These are phyloP conservation scores for Geopyxis carbonaria DNA, from an alignment of 495 filamentous ascomycete genomes.

Conservation along the genomic window DNA sequence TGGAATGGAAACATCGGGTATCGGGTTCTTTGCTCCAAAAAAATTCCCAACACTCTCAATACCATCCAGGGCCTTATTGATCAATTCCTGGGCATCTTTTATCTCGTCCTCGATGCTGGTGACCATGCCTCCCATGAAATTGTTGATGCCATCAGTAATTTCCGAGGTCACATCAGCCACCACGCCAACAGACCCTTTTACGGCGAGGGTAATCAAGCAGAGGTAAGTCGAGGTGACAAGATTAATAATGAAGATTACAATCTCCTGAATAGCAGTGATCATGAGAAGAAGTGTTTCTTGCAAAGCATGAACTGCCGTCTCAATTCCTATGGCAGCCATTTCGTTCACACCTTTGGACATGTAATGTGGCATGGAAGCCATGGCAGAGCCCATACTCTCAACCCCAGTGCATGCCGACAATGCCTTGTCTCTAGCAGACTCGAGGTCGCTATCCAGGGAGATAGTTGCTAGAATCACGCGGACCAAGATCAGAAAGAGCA, in stretches of 20 bases:
- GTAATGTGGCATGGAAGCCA: slow-evolving; percentile 97
- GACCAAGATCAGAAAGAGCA: slow-evolving; percentile 68
- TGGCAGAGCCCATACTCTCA: slow-evolving; percentile 83
- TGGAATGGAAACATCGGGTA: slow-evolving; percentile 41
- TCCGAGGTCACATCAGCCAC: slow-evolving; percentile 52
- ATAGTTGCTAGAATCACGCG: slow-evolving; percentile 58
- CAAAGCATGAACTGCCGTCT: slow-evolving; percentile 57
- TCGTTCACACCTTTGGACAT: slow-evolving; percentile 76
- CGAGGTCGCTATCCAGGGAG: slow-evolving; percentile 53
- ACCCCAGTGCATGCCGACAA: slow-evolving; percentile 76
- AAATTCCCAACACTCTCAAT: slow-evolving; percentile 27
- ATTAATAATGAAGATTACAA: slow-evolving; percentile 79
- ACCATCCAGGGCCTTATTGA: slow-evolving; percentile 40
- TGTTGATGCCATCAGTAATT: slow-evolving; percentile 54
- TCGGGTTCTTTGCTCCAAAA: slow-evolving; percentile 27
- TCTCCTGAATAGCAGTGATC: slow-evolving; percentile 66
- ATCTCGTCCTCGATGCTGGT: slow-evolving; percentile 41
- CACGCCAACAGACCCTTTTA: slow-evolving; percentile 57
- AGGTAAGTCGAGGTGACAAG: slow-evolving; percentile 75
- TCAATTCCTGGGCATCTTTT: slow-evolving; percentile 36
- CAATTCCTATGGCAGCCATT: slow-evolving; percentile 58
- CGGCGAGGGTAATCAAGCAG: slow-evolving; percentile 66
- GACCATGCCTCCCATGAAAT: slow-evolving; percentile 47
- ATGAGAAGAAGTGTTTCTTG: slow-evolving; percentile 57
- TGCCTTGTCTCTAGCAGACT: slow-evolving; percentile 58